Conservation (phyloP, 768 basidiomycete species). For the Macrolepiota albuminosa region DNA sequence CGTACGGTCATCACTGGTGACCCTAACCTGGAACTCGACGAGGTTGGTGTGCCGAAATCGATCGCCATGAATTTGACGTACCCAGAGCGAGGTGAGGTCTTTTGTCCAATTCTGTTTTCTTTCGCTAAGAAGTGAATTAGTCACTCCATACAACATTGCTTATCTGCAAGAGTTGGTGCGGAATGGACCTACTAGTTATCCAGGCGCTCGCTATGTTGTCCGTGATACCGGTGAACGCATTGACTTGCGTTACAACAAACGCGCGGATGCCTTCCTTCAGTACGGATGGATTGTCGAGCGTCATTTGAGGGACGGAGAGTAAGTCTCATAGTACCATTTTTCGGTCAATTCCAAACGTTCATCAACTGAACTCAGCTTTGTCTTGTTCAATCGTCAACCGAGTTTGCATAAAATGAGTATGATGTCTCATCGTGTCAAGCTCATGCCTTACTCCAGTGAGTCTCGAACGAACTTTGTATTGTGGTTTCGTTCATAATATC, state of each 20-base stretch:
- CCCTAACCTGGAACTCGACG: conserved; percentile 92
- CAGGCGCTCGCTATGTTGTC: conserved; percentile 94
- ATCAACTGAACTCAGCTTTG: conserved; percentile 46
- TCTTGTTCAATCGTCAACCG: conserved; percentile 97
- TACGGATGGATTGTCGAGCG: conserved; percentile 99
- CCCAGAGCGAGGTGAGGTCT: conserved; percentile 81
- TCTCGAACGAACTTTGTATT: conserved; percentile 11
- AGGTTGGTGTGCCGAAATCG: conserved; percentile 92
- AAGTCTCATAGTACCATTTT: conserved; percentile 32
- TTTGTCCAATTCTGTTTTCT: neutral
- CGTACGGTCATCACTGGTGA: conserved; percentile 99
- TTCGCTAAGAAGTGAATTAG: conserved; percentile 34
- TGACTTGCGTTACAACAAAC: conserved; percentile 94
- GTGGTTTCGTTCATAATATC: conserved; percentile 7
- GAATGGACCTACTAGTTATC: conserved; percentile 92
- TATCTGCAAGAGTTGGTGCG: conserved; percentile 93
- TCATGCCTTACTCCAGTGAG: conserved; percentile 98
- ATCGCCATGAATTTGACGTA: conserved; percentile 98
- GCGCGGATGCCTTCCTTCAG: conserved; percentile 90
- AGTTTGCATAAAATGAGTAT: conserved; percentile 99
- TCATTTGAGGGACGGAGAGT: conserved; percentile 98
- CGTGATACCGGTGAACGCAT: conserved; percentile 97
- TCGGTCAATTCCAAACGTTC: neutral
- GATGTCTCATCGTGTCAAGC: conserved; percentile 97
- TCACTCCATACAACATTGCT: conserved; percentile 95